Evolutionary conservation across 1,284 basidiomycete species (phyloP).

Genomic region (Wolfiporia cocos): DNA sequence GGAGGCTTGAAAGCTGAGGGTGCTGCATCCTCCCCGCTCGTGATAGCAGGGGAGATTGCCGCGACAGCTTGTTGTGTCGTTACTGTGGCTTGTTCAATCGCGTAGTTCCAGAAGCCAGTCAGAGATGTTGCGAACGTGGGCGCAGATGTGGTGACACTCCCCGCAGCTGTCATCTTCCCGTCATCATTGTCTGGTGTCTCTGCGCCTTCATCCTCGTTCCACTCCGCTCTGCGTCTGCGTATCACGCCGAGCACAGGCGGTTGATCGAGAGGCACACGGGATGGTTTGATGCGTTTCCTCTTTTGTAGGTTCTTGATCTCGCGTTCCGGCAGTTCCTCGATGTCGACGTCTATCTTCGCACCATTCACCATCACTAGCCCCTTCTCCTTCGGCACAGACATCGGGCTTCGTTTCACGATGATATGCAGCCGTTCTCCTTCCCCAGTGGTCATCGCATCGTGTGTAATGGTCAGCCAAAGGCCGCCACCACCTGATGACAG

Average conservation of each 20-base stretch:
- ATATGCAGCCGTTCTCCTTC: slow-evolving; percentile 72
- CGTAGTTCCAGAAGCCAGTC: slow-evolving; percentile 65
- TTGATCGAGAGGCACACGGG: slow-evolving; percentile 87
- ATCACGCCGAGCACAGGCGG: slow-evolving; percentile 77
- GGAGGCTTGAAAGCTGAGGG: slow-evolving; percentile 54
- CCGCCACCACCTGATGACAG: slow-evolving; percentile 88
- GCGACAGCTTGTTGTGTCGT: slow-evolving; percentile 71
- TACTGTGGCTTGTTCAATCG: slow-evolving; percentile 65
- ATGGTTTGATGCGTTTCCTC: slow-evolving; percentile 84
- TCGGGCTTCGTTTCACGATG: slow-evolving; percentile 71
- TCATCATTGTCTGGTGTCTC: slow-evolving; percentile 24
- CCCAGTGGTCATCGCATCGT: slow-evolving; percentile 73
- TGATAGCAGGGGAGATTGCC: slow-evolving; percentile 54
- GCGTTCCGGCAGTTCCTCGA: slow-evolving; percentile 85
- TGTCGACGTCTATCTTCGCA: slow-evolving; percentile 79
- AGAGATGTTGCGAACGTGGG: slow-evolving; percentile 68
- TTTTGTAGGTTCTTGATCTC: slow-evolving; percentile 82
- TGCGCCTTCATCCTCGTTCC: slow-evolving; percentile 34
- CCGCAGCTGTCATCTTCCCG: slow-evolving; percentile 14
- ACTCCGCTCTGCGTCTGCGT: slow-evolving; percentile 61
- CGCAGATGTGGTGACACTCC: slow-evolving; percentile 39
- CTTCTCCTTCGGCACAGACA: slow-evolving; percentile 57
- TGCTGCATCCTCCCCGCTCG: slow-evolving; percentile 31
- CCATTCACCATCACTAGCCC: slow-evolving; percentile 90
- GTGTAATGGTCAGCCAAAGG: slow-evolving; percentile 93